Evolutionary conservation across 2,329 filamentous ascomycete genomes (phyloP), one percentile per base, ranked within the genome.

Genomic region (Pyricularia pennisetigena): DNA sequence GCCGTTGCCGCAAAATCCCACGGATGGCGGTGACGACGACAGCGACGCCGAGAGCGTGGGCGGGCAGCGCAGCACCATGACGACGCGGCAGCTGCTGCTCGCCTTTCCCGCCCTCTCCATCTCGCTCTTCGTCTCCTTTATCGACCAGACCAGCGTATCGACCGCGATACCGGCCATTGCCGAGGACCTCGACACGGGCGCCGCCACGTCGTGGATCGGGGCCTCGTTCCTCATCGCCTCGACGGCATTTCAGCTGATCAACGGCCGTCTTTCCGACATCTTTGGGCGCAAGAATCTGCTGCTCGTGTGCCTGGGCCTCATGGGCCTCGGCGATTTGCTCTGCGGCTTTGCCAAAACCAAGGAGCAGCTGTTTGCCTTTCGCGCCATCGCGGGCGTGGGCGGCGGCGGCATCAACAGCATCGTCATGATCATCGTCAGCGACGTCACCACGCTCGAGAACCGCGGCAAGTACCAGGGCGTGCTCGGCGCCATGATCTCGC

Each of bases 221-320:
- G 85, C 83, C 0, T 81, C 82, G 9, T 80, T 81, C 3, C 74
- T 87, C 63, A 82, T 87, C 64, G 83, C 83, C 32, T 85, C 84
- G 69, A 89, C 88, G 0, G 83, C 85, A 41, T 90, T 89, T 71
- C 87, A 88, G 71, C 85, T 89, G 69, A 79, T 90, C 0, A 89
- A 89, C 73, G 87, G 87, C 24, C 81, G 86, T 2, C 72, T 88
- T 3, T 88, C 86, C 0, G 86, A 89, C 74, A 83, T 88, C 0
- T 82, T 88, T 66, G 86, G 86, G 24, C 81, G 87, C 23, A 89
- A 89, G 74, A 79, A 82, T 8, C 80, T 89, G 7, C 84, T 86
- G 67, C 73, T 90, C 2, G 79, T 79, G 1, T 83, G 84, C 1
- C 75, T 88, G 8, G 78, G 78, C 0, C 74, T 88, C 14, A 77